These are phyloP conservation scores for Yamadazyma phyllophila DNA, from an alignment of 805 yeast species.

Conservation along the genomic window DNA sequence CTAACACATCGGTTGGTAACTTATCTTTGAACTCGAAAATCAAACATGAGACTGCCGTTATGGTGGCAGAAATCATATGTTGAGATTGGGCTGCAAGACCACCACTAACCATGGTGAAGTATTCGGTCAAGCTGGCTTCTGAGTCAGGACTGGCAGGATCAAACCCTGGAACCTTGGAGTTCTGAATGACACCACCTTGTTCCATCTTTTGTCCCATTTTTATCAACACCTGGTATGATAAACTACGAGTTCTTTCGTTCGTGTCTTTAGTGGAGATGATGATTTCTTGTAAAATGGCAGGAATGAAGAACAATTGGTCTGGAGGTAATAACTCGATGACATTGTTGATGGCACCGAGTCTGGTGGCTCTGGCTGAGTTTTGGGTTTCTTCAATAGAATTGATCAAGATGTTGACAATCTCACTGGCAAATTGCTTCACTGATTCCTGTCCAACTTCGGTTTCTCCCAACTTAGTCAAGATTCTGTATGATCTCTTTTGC, in stretches of 20 bases:
- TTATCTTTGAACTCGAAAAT: slow-evolving; percentile 79
- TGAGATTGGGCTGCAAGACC: slow-evolving; percentile 93
- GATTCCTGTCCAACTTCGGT: slow-evolving; percentile 61
- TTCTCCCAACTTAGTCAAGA: slow-evolving; percentile 68
- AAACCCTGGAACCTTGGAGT: slow-evolving; percentile 65
- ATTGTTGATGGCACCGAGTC: slow-evolving; percentile 65
- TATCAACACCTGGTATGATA: slow-evolving; percentile 72
- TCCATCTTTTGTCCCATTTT: slow-evolving; percentile 79
- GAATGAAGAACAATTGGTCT: slow-evolving; percentile 70
- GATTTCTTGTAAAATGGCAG: slow-evolving; percentile 79
- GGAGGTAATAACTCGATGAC: slow-evolving; percentile 63
- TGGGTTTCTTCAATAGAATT: slow-evolving; percentile 57
- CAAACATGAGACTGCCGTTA: slow-evolving; percentile 84
- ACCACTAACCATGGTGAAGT: slow-evolving; percentile 89
- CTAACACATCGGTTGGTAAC: slow-evolving; percentile 56
- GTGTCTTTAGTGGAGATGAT: slow-evolving; percentile 88
- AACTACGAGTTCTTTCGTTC: slow-evolving; percentile 86
- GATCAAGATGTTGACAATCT: slow-evolving; percentile 59
- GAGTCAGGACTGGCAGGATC: slow-evolving; percentile 61
- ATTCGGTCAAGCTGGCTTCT: slow-evolving; percentile 72
- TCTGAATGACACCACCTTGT: slow-evolving; percentile 63
- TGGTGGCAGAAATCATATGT: slow-evolving; percentile 92
- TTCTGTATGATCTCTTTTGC: slow-evolving; percentile 88
- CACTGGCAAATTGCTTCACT: slow-evolving; percentile 48
- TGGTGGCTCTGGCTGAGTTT: slow-evolving; percentile 75